phyloP scores from a whole-genome alignment of 768 basidiomycete genomes.

The Agrocybe chaxingu region DNA sequence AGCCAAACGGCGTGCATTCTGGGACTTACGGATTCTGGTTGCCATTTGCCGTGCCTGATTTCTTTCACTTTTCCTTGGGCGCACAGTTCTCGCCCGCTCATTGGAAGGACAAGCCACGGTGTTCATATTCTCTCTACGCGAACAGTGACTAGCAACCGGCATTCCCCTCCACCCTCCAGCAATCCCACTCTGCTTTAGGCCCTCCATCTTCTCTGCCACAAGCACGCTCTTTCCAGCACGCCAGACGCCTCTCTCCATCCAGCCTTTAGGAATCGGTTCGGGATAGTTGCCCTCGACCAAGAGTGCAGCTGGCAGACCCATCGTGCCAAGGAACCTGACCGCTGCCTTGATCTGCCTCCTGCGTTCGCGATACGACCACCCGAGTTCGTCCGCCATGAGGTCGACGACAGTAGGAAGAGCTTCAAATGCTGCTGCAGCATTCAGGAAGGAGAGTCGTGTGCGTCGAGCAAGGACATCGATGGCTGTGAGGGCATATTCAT shows the following conservation, averaged over 20 bases:
- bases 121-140: too few species aligned
- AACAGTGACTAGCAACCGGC: too few species aligned
- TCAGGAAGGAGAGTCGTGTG: constrained; percentile 89
- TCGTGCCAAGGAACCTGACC: constrained; percentile 69
- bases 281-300: constrained; percentile 19
- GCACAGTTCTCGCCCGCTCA: too few species aligned
- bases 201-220: too few species aligned
- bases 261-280: constrained; percentile 21
- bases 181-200: too few species aligned
- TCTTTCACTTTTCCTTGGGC: too few species aligned
- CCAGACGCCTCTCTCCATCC: constrained; percentile 13
- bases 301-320: constrained; percentile 74
- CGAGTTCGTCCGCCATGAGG: constrained; percentile 84
- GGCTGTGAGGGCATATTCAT: constrained; percentile 93
- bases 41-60: too few species aligned
- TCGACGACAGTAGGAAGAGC: constrained; percentile 86
- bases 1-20: too few species aligned
- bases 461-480: constrained; percentile 91
- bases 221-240: constrained; percentile 31
- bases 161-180: too few species aligned
- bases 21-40: too few species aligned
- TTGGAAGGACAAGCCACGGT: too few species aligned
- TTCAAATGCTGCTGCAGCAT: constrained; percentile 79
- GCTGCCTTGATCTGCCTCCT: constrained; percentile 55
- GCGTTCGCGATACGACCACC: constrained; percentile 66